Base-by-base conservation (phyloP, 176 grass and related monocot genomes). In the Melocanna baccifera region DNA sequence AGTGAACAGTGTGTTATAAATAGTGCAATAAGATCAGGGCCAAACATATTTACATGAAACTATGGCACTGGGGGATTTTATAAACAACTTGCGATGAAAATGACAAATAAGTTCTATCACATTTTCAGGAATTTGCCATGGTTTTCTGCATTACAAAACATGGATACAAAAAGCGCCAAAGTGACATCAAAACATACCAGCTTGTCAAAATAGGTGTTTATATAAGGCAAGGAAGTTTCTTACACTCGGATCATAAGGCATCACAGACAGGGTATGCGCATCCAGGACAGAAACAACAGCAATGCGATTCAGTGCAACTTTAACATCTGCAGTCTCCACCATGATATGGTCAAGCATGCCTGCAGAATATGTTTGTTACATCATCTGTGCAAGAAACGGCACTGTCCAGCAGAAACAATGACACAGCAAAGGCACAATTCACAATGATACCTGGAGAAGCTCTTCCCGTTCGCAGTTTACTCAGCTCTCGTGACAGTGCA, bases 291-390 rank as follows among this genome's bases (percentile, higher is more conserved):
- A 99, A 90, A 99, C 96, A 92, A 96, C 93, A 23, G 96, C 88
- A 47, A 96, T 75, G 83, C 84, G 89, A 88, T 92, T 94, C 58
- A 99, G 64, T 36, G 86, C 75, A 83, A 94, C 78, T 76, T 99
- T 99, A 56, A 53, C 86, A 67, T 85, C 91, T 50, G 51, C 84
- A 58, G 71, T 96, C 79, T 96, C 91, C 69, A 94, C 89, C 67
- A 99, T 83, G 75, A 96, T 95, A 85, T 99, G 93, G 84, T 99
- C 96, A 71, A 96, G 96, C 88, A 96, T 99, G 25, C 93, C 96
- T 99, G 65, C 22, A 83, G 37, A 61, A 85, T 14, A 69, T 15
- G 42, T 83, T 40, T 69, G 36, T 55, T 40, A n/a, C 47, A 53
- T 65, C 56, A 84, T 81, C 29, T 50, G 26, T 36, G 7, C 9